phyloP scores from a whole-genome alignment of 2,329 filamentous ascomycete species.

The Emmonsiellopsis sp. region DNA sequence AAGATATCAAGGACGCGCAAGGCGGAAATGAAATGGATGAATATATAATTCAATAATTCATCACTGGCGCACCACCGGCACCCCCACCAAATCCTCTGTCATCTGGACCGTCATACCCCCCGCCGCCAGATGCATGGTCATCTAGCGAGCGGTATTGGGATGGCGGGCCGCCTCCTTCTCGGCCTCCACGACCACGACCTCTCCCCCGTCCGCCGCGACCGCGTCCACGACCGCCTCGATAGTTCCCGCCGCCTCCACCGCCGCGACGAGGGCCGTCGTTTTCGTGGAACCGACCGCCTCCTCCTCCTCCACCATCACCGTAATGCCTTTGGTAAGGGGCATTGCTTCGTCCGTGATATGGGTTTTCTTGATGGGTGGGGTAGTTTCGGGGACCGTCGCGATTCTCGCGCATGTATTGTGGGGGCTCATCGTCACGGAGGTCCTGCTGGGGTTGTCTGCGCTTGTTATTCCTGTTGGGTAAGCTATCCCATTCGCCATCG shows the following conservation, averaged over 20 bases:
- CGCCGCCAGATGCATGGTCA: slow-evolving; percentile 34
- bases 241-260: slow-evolving; percentile 4
- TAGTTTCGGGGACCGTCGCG: slow-evolving; percentile 18
- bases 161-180: slow-evolving; percentile 35
- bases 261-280: slow-evolving; percentile 30
- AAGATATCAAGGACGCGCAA: too few species aligned
- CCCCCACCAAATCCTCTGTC: slow-evolving; percentile 18
- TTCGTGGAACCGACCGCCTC: slow-evolving; percentile 26
- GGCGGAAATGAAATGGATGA: neutral
- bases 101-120: slow-evolving; percentile 23
- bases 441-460: slow-evolving; percentile 41
- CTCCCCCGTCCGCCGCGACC: slow-evolving; percentile 30
- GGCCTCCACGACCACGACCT: slow-evolving; percentile 28
- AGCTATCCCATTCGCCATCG: slow-evolving; percentile 54
- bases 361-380: slow-evolving; percentile 16
- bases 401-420: slow-evolving; percentile 25
- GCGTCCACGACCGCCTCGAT: slow-evolving; percentile 25
- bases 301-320: slow-evolving; percentile 19
- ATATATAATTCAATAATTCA: slow-evolving; percentile 27
- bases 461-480: slow-evolving; percentile 50
- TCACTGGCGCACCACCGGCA: slow-evolving; percentile 19
- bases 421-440: slow-evolving; percentile 43
- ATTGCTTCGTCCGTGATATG: slow-evolving; percentile 1
- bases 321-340: neutral
- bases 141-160: slow-evolving; percentile 58